Evolutionary conservation across 495 filamentous ascomycete species (phyloP).

Genomic region (Hypoxylon subgilvum): DNA sequence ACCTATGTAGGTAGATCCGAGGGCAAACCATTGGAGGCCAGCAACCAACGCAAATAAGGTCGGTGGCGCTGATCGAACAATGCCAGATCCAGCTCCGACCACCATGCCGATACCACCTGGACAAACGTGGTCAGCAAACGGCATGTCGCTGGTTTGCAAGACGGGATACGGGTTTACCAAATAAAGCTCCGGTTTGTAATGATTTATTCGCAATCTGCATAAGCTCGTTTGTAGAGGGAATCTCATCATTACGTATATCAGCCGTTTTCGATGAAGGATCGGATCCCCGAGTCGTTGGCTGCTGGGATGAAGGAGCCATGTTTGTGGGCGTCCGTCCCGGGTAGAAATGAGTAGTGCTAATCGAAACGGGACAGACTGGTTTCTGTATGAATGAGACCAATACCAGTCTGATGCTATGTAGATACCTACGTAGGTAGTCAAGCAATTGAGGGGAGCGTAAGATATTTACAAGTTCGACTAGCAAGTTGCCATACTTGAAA

Average conservation of each 20-base stretch:
- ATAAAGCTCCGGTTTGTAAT: slow-evolving; percentile 24
- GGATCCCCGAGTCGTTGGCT: slow-evolving; percentile 12
- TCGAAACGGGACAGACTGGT: too few species aligned
- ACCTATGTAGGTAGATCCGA: slow-evolving; percentile 83
- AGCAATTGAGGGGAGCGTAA: neutral
- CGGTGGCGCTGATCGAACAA: slow-evolving; percentile 67
- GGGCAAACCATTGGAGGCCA: slow-evolving; percentile 78
- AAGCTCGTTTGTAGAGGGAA: slow-evolving; percentile 7
- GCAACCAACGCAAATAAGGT: slow-evolving; percentile 73
- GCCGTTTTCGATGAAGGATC: neutral
- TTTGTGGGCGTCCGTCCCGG: neutral
- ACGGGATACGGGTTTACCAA: slow-evolving; percentile 14
- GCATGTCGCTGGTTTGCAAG: neutral
- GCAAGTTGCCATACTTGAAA: too few species aligned
- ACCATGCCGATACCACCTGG: slow-evolving; percentile 74
- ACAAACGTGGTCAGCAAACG: slow-evolving; percentile 3
- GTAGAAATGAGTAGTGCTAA: neutral
- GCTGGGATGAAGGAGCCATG: slow-evolving; percentile 23
- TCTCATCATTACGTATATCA: slow-evolving; percentile 2
- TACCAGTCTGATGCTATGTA: neutral
- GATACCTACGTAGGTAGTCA: neutral
- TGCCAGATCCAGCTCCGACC: slow-evolving; percentile 70
- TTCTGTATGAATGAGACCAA: too few species aligned
- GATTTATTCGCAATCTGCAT: slow-evolving; percentile 30
- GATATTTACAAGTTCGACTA: too few species aligned